These are phyloP conservation scores for Dipodascopsis uninucleata DNA, from an alignment of 805 yeast genomes.

Conservation along the genomic window DNA sequence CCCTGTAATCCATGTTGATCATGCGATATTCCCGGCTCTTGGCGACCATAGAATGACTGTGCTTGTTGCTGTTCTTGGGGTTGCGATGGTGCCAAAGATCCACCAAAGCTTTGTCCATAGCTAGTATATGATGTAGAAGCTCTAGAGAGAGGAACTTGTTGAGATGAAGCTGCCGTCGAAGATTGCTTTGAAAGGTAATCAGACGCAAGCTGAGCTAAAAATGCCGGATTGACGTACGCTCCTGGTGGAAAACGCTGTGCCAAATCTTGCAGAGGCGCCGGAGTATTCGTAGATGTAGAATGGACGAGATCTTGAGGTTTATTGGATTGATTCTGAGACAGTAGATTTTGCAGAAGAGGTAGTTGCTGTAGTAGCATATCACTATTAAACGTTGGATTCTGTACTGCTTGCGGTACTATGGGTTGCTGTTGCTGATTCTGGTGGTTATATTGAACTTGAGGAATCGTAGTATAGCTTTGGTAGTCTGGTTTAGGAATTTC, in stretches of 20 bases:
- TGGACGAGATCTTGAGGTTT: neutral
- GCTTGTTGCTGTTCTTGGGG: slow-evolving; percentile 11
- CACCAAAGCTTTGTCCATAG: neutral
- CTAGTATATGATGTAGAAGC: slow-evolving; percentile 13
- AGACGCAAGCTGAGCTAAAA: slow-evolving; percentile 13
- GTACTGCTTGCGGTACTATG: neutral
- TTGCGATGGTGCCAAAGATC: slow-evolving; percentile 6
- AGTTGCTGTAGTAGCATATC: slow-evolving; percentile 5
- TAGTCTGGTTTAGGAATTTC: too few species aligned
- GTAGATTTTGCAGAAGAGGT: neutral
- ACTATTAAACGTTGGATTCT: too few species aligned
- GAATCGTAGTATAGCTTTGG: neutral
- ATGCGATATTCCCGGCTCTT: neutral
- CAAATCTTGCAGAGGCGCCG: slow-evolving; percentile 4
- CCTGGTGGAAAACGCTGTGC: slow-evolving; percentile 22
- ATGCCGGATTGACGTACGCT: slow-evolving; percentile 26
- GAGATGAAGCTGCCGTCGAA: neutral
- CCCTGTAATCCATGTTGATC: too few species aligned
- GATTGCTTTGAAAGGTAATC: slow-evolving; percentile 2
- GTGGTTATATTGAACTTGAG: neutral
- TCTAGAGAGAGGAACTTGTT: slow-evolving; percentile 2
- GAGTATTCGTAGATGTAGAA: slow-evolving; percentile 1
- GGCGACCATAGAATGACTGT: too few species aligned
- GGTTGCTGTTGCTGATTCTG: neutral
- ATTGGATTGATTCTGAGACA: neutral